Conservation (phyloP, 805 yeast species). For the Brettanomyces custersianus region DNA sequence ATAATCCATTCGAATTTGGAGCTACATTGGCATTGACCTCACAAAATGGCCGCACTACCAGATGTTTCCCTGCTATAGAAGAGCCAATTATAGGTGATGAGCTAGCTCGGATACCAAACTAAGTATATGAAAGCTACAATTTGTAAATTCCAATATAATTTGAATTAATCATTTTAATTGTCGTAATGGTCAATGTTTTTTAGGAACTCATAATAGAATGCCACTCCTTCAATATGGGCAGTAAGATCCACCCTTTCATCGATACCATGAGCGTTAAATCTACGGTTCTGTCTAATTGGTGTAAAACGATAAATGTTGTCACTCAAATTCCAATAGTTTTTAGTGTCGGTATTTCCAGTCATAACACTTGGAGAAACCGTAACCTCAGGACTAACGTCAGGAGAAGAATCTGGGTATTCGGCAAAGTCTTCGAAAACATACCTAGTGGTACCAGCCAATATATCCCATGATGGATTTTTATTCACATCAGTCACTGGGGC, state of each 20-base stretch:
- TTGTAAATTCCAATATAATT: no score
- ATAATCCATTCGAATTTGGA: conserved; percentile 2
- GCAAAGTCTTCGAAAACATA: conserved; percentile 44
- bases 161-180: conserved; percentile 5
- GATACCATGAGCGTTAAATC: conserved; percentile 7
- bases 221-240: conserved; percentile 7
- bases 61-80: conserved; percentile 1
- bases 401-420: conserved; percentile 21
- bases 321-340: conserved; percentile 48
- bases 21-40: neutral
- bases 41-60: neutral
- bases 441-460: conserved; percentile 44
- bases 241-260: conserved; percentile 7
- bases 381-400: conserved; percentile 5
- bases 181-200: conserved; percentile 5
- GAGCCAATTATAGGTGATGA: conserved; percentile 2
- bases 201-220: conserved; percentile 5
- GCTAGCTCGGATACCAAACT: no score
- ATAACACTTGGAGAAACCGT: conserved; percentile 39
- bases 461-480: conserved; percentile 28
- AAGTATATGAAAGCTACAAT: no score
- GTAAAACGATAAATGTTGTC: conserved; percentile 42
- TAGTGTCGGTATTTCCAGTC: conserved; percentile 58
- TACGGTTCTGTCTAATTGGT: conserved; percentile 2
- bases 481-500: conserved; percentile 30